A percentile compares a stretch with the other conserved stretches of the same genome.
These are phyloP conservation scores for Lichtheimia corymbifera DNA, from an alignment of 371 early-diverging fungal genomes.

Conservation along the genomic window DNA sequence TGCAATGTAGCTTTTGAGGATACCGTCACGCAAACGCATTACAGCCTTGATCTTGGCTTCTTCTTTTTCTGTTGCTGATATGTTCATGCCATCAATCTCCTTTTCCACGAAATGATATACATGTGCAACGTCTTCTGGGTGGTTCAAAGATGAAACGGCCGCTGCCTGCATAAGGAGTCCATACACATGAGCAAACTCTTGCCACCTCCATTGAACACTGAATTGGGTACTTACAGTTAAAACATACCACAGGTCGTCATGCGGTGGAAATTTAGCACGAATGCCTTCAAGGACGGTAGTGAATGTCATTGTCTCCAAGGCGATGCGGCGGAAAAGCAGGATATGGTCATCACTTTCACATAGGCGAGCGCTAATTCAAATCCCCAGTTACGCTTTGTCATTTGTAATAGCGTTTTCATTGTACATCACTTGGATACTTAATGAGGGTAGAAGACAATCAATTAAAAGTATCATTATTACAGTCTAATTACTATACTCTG, in stretches of 20 bases:
- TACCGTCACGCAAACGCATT: constrained; percentile 34
- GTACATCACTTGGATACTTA: too few relatives aligned
- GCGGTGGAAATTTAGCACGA: constrained; percentile 10
- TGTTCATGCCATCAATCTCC: constrained; percentile 11
- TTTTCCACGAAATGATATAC: constrained; percentile 23
- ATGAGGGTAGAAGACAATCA: too few relatives aligned
- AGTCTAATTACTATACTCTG: constrained; percentile 13
- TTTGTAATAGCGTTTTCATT: too few relatives aligned
- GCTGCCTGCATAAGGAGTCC: constrained; percentile 20
- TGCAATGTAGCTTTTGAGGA: constrained; percentile 37
- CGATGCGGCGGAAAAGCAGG: neutral
- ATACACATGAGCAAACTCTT: neutral
- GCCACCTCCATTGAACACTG: neutral
- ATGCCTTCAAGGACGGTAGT: constrained; percentile 3
- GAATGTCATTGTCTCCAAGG: constrained; percentile 6
- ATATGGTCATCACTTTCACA: too few relatives aligned
- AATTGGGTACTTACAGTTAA: constrained; percentile 11
- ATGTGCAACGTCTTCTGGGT: constrained; percentile 32
- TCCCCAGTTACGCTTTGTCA: too few relatives aligned
- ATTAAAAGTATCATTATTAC: too few relatives aligned
- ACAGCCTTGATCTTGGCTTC: constrained; percentile 18
- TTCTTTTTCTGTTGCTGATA: constrained; percentile 14
- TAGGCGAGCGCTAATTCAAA: too few relatives aligned
- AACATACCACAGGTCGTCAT: constrained; percentile 18
- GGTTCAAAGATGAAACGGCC: constrained; percentile 33